These are phyloP conservation scores for Xerocomus nothofagi DNA, from an alignment of 1,284 basidiomycete species.

Conservation along the genomic window DNA sequence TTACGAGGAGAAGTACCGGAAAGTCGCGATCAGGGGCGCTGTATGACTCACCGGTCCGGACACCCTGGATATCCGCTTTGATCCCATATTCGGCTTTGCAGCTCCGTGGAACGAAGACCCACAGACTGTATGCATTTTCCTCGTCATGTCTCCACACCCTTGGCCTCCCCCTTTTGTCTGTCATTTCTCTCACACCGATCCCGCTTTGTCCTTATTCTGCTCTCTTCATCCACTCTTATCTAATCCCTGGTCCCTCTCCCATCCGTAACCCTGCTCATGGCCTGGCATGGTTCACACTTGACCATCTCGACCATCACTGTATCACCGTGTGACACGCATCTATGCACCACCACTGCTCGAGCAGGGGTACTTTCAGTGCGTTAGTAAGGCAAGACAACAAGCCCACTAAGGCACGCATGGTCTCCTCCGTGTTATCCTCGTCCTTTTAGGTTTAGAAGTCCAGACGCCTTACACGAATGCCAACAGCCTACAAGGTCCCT, in stretches of 20 bases:
- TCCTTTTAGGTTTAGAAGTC: not conserved
- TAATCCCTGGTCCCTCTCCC: constrained; percentile 12
- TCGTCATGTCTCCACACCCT: constrained; percentile 9
- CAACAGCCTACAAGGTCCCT: not conserved
- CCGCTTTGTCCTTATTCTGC: constrained; percentile 12
- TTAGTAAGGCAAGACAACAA: constrained; percentile 2
- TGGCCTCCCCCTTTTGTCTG: constrained; percentile 13
- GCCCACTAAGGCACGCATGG: not conserved
- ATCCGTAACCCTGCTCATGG: constrained; percentile 6
- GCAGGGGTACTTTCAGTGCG: not conserved
- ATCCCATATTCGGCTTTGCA: constrained; percentile 2
- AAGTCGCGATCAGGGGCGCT: constrained; percentile 72
- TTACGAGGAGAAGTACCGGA: constrained; percentile 76
- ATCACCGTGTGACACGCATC: constrained; percentile 8
- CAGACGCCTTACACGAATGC: not conserved
- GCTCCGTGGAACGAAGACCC: constrained; percentile 20
- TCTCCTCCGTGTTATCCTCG: not conserved
- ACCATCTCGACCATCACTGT: constrained; percentile 1
- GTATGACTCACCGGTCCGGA: constrained; percentile 38
- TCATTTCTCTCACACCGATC: constrained; percentile 15
- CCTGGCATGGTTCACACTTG: constrained; percentile 1
- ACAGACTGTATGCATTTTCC: constrained; percentile 11
- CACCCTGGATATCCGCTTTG: constrained; percentile 7
- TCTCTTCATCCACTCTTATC: constrained; percentile 8
- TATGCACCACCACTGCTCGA: not conserved